These are phyloP conservation scores for Candida glucosophila DNA, from an alignment of 1,139 yeast genomes.

Conservation along the genomic window DNA sequence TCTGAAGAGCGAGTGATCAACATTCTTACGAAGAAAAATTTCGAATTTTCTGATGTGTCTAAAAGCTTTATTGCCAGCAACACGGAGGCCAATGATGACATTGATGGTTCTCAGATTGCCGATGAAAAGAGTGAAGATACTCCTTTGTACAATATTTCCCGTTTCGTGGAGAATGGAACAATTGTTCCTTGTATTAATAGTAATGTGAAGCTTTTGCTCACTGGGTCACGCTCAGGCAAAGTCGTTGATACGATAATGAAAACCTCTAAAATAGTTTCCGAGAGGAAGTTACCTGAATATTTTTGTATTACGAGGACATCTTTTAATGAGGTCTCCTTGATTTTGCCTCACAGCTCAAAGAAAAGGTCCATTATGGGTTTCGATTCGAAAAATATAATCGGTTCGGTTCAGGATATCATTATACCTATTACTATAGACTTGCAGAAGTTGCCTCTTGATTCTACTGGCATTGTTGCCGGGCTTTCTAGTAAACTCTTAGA, in stretches of 20 bases:
- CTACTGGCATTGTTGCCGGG: slow-evolving; percentile 64
- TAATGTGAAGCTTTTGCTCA: slow-evolving; percentile 38
- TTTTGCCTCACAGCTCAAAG: slow-evolving; percentile 39
- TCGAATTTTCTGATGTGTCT: slow-evolving; percentile 35
- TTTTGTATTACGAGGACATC: slow-evolving; percentile 54
- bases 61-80: slow-evolving; percentile 20
- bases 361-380: slow-evolving; percentile 32
- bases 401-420: slow-evolving; percentile 49
- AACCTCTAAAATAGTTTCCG: slow-evolving; percentile 22
- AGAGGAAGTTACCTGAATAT: slow-evolving; percentile 32
- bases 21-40: slow-evolving; percentile 34
- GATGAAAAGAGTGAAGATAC: slow-evolving; percentile 1
- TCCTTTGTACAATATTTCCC: slow-evolving; percentile 20
- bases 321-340: slow-evolving; percentile 43
- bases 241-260: slow-evolving; percentile 29
- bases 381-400: slow-evolving; percentile 36
- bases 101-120: slow-evolving; percentile 1
- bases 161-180: slow-evolving; percentile 28
- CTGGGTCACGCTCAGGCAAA: slow-evolving; percentile 53
- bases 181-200: slow-evolving; percentile 40
- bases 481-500: slow-evolving; percentile 44
- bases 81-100: neutral
- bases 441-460: slow-evolving; percentile 46
- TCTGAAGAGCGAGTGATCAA: slow-evolving; percentile 36
- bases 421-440: slow-evolving; percentile 54